These are phyloP conservation scores for Aspergillus hancockii DNA, from an alignment of 495 filamentous ascomycete species.

Conservation along the genomic window DNA sequence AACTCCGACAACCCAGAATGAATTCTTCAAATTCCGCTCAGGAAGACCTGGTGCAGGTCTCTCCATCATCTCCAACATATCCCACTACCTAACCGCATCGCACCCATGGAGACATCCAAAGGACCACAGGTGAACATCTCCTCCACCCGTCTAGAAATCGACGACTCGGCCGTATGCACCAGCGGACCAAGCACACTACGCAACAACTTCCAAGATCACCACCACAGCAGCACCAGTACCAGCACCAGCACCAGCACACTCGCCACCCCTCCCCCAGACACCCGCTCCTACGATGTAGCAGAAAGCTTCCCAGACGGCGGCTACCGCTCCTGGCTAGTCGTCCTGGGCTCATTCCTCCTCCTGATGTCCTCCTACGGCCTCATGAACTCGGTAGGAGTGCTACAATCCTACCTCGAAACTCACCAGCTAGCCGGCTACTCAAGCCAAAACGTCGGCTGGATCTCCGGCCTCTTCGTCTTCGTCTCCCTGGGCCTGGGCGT, in stretches of 20 bases:
- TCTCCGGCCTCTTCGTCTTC: conserved; percentile 63
- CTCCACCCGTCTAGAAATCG: background rate
- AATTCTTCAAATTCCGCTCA: no score
- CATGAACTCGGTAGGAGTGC: conserved; percentile 61
- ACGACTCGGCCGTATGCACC: background rate
- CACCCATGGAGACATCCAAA: background rate
- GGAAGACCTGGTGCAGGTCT: no score
- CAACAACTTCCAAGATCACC: background rate
- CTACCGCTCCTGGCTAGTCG: conserved; percentile 60
- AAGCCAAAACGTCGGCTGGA: conserved; percentile 63
- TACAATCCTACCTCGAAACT: conserved; percentile 61
- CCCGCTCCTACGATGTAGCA: background rate
- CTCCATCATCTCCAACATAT: no score
- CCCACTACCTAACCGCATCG: no score
- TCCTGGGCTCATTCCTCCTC: conserved; percentile 62
- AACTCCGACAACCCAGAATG: no score
- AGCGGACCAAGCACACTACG: background rate
- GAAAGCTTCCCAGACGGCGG: conserved; percentile 64
- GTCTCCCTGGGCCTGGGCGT: conserved; percentile 62
- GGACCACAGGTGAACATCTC: background rate
- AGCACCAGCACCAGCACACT: background rate
- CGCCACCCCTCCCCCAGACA: background rate
- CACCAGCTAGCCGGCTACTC: conserved; percentile 59
- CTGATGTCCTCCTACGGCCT: conserved; percentile 63
- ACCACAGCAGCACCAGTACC: no score